A percentile compares a stretch with the other conserved stretches of the same genome.
phyloP scores from a whole-genome alignment of 192 early-diverging fungal species.

The Backusella macrospora region DNA sequence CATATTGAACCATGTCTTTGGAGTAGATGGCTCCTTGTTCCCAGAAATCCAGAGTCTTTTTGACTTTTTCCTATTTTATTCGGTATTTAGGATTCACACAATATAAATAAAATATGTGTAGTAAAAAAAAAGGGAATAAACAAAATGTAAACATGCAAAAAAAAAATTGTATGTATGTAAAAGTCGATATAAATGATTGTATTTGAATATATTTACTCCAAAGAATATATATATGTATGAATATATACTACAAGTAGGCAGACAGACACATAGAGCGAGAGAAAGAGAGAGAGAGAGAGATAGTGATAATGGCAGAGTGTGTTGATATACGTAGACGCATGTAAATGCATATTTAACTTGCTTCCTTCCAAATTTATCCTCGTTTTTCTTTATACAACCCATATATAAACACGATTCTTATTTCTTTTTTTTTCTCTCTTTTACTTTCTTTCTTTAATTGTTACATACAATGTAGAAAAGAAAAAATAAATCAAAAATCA shows the following conservation, averaged over 20 bases:
- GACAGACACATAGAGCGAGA: not conserved
- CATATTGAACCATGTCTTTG: slow-evolving; percentile 32
- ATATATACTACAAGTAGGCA: not conserved
- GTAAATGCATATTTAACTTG: too few relatives aligned
- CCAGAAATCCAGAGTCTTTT: slow-evolving; percentile 49
- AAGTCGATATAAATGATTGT: not conserved
- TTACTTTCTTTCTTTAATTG: too few relatives aligned
- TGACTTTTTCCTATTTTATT: slow-evolving; percentile 43
- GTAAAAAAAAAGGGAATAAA: slow-evolving; percentile 3
- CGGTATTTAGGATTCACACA: slow-evolving; percentile 8
- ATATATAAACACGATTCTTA: too few relatives aligned
- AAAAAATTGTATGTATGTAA: not conserved
- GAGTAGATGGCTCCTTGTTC: slow-evolving; percentile 39
- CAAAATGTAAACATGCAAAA: not conserved
- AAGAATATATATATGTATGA: not conserved
- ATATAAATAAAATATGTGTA: slow-evolving; percentile 16
- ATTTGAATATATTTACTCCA: slow-evolving; percentile 11
- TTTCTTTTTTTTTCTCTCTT: too few relatives aligned
- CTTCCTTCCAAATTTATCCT: too few relatives aligned
- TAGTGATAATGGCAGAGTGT: not conserved
- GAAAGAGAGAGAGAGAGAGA: slow-evolving; percentile 10
- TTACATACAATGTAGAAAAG: not conserved
- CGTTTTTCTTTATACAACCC: too few relatives aligned
- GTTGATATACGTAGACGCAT: not conserved
- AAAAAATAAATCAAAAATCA: not conserved